phyloP scores from a whole-genome alignment of 495 filamentous ascomycete genomes.

The Neurospora sp. region DNA sequence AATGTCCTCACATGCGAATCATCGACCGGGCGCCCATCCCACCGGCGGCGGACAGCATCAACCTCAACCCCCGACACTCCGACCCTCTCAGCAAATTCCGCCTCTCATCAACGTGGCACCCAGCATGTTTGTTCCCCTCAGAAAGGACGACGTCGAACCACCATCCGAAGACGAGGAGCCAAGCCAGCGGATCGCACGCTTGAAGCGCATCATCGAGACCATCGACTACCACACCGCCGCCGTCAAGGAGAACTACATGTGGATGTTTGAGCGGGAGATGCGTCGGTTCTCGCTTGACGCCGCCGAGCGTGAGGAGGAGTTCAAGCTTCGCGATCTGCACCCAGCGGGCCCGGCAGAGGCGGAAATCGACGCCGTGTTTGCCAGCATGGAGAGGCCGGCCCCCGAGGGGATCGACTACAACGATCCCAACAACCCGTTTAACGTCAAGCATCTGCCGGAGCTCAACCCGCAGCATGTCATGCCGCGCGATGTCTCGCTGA shows the following conservation, averaged over 20 bases:
- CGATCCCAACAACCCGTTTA: not conserved
- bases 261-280: slow-evolving; percentile 31
- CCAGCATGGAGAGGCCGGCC: slow-evolving; percentile 19
- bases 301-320: slow-evolving; percentile 49
- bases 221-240: slow-evolving; percentile 31
- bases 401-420: slow-evolving; percentile 15
- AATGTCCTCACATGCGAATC: not conserved
- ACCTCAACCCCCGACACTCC: not conserved
- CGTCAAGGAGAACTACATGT: slow-evolving; percentile 33
- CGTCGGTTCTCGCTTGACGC: slow-evolving; percentile 36
- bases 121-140: slow-evolving; percentile 35
- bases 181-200: slow-evolving; percentile 19
- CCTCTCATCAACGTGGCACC: slow-evolving; percentile 22
- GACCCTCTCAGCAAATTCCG: slow-evolving; percentile 22
- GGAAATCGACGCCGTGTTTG: slow-evolving; percentile 18
- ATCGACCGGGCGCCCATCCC: not conserved
- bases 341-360: not conserved
- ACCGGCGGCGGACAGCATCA: slow-evolving; percentile 1
- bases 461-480: not conserved
- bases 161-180: slow-evolving; percentile 9
- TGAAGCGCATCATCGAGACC: slow-evolving; percentile 25
- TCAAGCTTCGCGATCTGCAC: slow-evolving; percentile 26
- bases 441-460: not conserved
- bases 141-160: slow-evolving; percentile 21
- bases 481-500: slow-evolving; percentile 4